A percentile compares a stretch with the other conserved stretches of the same genome.
Evolutionary conservation across 2,329 filamentous ascomycete species (phyloP).

Genomic region (Rasamsonia emersonii): DNA sequence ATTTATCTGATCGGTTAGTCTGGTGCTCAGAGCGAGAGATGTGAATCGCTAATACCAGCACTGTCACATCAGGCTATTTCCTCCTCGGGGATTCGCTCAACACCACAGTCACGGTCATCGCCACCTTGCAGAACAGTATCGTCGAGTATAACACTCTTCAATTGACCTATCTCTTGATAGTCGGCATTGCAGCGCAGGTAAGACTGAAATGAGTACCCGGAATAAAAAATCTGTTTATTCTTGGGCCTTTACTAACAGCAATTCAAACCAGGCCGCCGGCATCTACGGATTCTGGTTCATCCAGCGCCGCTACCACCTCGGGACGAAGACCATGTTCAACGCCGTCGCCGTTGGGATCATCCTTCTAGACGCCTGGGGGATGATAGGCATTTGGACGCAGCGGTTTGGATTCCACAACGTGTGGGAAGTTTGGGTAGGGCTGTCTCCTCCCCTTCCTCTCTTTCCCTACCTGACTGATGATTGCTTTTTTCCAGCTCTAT

Average conservation of each 20-base stretch:
- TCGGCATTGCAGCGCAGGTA: constrained; percentile 56
- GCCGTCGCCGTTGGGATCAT: constrained; percentile 54
- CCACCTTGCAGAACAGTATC: constrained; percentile 56
- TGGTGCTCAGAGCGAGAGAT: not conserved
- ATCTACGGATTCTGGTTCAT: constrained; percentile 55
- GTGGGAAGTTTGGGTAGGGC: constrained; percentile 44
- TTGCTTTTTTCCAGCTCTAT: constrained; percentile 24
- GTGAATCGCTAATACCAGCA: not conserved
- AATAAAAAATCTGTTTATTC: too few species aligned
- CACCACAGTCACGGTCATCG: constrained; percentile 61
- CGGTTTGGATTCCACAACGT: constrained; percentile 45
- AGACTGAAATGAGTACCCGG: too few species aligned
- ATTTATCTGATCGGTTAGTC: constrained; percentile 52
- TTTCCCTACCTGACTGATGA: not conserved
- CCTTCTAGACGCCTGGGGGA: constrained; percentile 50
- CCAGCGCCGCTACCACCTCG: constrained; percentile 51
- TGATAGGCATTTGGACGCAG: constrained; percentile 51
- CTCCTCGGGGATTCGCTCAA: constrained; percentile 62
- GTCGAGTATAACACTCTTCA: constrained; percentile 58
- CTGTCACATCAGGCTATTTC: constrained; percentile 45
- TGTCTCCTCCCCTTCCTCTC: not conserved
- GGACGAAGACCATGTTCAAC: constrained; percentile 63
- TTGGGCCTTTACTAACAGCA: constrained; percentile 1
- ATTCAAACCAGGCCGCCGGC: constrained; percentile 35
- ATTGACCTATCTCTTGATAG: constrained; percentile 57